These are phyloP conservation scores for Trichoderma citrinoviride DNA, from an alignment of 2,329 filamentous ascomycete species.

Conservation along the genomic window DNA sequence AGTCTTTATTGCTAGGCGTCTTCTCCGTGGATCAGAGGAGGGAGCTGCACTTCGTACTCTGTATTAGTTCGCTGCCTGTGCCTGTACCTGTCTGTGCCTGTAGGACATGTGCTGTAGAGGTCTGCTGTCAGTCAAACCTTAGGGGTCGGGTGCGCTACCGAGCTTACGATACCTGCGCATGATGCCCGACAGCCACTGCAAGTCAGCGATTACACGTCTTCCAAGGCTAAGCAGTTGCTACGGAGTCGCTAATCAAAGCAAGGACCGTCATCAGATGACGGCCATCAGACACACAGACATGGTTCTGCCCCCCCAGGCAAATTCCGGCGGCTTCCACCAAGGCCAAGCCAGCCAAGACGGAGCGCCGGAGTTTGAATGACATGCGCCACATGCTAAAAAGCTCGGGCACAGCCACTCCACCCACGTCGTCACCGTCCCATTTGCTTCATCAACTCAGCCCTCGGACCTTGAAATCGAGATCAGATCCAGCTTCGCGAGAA, in stretches of 20 bases:
- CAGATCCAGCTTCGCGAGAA: slow-evolving; percentile 8
- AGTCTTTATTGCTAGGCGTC: too few species aligned
- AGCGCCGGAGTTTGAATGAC: not conserved
- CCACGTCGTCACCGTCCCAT: slow-evolving; percentile 34
- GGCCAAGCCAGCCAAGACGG: not conserved
- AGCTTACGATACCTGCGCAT: too few species aligned
- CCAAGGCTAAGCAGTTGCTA: too few species aligned
- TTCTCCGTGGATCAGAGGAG: too few species aligned
- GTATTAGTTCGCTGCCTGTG: too few species aligned
- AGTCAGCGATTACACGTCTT: too few species aligned
- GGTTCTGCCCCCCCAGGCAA: not conserved
- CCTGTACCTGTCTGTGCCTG: too few species aligned
- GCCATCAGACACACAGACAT: not conserved
- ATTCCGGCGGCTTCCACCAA: slow-evolving; percentile 6
- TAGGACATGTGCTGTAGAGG: too few species aligned
- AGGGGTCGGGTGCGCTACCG: too few species aligned
- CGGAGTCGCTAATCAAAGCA: not conserved
- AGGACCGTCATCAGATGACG: not conserved
- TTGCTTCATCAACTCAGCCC: slow-evolving; percentile 13
- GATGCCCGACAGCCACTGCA: too few species aligned
- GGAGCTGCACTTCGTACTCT: too few species aligned
- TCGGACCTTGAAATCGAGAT: slow-evolving; percentile 1
- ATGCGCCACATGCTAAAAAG: slow-evolving; percentile 8
- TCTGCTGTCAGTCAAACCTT: too few species aligned
- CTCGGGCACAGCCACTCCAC: slow-evolving; percentile 28